Evolutionary conservation across 169 alveolate genomes (phyloP), one percentile per base, ranked within the genome.

Genomic region (Blepharisma undulans): DNA sequence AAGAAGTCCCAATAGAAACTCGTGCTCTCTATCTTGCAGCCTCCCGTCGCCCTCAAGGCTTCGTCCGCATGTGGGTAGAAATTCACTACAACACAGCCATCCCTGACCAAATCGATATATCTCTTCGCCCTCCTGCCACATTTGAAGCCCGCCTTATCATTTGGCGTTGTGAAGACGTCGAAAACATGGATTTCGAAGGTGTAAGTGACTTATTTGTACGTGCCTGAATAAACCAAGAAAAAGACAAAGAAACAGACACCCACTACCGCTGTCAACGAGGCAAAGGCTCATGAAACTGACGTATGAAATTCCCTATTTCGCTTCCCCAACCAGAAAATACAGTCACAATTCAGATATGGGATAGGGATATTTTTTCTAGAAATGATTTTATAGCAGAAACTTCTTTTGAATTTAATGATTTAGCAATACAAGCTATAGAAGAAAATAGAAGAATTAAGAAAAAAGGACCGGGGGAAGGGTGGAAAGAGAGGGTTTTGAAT

Each of bases 1-100:
- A 91, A 74, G 91, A 95, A 90, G 95, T 95, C 80, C 98, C 98
- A 33, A 93, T 96, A 30, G 98, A 96, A 90, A 90, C 91, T 33
- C 36, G 98, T 79, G 91, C 88, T 71, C 60, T 96, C 72, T 89
- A 78, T 27, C 95, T 95, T 79, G 95, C 95, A 27, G 92, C 94
- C 66, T 78, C 94, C 33, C 87, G 94, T 3, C 91, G 91, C 21
- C 90, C 94, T 76, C 96, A 95, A 90, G 98, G 98, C 22, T 88
- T 77, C 61, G 92, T 96, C 60, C 91, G 93, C 77, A 66, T 92
- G 71, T 96, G 97, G 97, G 93, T 94, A 18, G 97, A 96, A 89
- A 94, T 96, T 48, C 72, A 87, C 61, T 95, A 95, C 25, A 84
- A 93, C 33, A 88, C 29, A 33, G 7, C 7, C 8, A 76, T 22